Percentiles rank a stretch among this genome's conserved stretches.
These are phyloP conservation scores for Ceratorhiza oryzae-sativae DNA, from an alignment of 1,284 basidiomycete species.

Conservation along the genomic window DNA sequence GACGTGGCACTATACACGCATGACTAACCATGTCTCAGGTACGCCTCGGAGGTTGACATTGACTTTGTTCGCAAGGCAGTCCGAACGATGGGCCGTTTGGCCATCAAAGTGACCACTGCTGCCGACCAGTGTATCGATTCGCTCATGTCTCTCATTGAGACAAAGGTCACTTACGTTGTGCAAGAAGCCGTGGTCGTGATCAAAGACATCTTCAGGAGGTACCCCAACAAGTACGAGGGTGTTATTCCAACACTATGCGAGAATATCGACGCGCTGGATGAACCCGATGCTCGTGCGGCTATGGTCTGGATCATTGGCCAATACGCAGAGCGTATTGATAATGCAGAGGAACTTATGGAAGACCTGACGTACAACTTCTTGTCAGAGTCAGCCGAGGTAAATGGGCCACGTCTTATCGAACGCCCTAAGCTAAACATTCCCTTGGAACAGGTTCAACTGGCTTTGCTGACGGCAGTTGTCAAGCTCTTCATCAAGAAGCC, in stretches of 20 bases:
- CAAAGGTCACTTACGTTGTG: conserved; percentile 95
- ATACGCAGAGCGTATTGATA: conserved; percentile 95
- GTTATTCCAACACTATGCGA: conserved; percentile 93
- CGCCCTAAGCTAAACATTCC: neutral
- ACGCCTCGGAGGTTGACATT: conserved; percentile 97
- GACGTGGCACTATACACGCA: neutral
- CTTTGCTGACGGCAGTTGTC: conserved; percentile 92
- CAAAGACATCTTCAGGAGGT: conserved; percentile 97
- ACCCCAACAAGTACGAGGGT: conserved; percentile 95
- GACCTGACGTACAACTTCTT: conserved; percentile 91
- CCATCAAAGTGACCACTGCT: conserved; percentile 93
- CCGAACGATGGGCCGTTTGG: conserved; percentile 92
- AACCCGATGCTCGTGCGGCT: conserved; percentile 94
- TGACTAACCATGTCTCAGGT: conserved; percentile 59
- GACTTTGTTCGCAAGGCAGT: conserved; percentile 99
- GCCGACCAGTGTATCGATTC: conserved; percentile 91
- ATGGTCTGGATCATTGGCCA: conserved; percentile 99
- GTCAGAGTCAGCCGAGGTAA: conserved; percentile 90
- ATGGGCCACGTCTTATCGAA: conserved; percentile 44
- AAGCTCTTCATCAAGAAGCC: conserved; percentile 98
- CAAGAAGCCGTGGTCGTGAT: conserved; percentile 98
- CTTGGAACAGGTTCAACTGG: conserved; percentile 83
- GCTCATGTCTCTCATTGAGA: conserved; percentile 87
- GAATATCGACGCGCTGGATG: conserved; percentile 90
- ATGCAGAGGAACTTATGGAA: conserved; percentile 93